Conservation (phyloP, 1,284 basidiomycete genomes). For the Schizophyllum commune region DNA sequence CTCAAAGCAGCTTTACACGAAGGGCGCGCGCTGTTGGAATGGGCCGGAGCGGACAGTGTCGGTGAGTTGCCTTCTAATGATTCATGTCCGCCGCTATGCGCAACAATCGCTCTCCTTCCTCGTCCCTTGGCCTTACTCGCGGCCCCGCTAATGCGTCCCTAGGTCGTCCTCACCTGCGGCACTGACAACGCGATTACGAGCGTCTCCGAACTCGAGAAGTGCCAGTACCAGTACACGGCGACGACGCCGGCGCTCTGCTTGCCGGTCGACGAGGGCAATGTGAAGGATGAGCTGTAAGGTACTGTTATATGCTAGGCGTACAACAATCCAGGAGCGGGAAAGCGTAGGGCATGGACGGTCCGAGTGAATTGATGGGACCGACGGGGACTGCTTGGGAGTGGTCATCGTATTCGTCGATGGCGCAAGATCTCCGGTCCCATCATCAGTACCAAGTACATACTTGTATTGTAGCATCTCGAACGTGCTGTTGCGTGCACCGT, state of each 20-base stretch:
- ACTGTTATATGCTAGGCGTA: no score
- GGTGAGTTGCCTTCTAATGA: constrained; percentile 31
- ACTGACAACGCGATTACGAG: constrained; percentile 78
- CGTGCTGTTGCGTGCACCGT: no score
- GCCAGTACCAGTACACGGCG: constrained; percentile 88
- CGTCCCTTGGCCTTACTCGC: background rate
- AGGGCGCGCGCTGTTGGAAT: constrained; percentile 94
- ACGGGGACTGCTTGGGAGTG: no score
- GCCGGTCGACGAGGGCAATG: constrained; percentile 41
- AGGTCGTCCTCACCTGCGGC: constrained; percentile 83
- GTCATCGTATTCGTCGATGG: no score
- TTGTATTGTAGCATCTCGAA: no score
- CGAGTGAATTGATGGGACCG: no score
- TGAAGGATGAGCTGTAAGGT: constrained; percentile 47
- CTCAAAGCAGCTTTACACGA: constrained; percentile 72
- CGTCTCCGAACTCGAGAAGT: constrained; percentile 92
- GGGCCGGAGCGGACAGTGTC: constrained; percentile 81
- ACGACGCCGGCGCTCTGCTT: constrained; percentile 88
- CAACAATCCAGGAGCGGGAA: background rate
- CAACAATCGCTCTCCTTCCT: background rate
- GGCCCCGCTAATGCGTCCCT: constrained; percentile 3
- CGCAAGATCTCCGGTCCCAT: no score
- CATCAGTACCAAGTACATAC: no score
- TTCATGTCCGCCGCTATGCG: background rate
- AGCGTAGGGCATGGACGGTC: background rate